Evolutionary conservation across 768 basidiomycete genomes (phyloP), one percentile per base, ranked within the genome.

Genomic region (Mycena venus): DNA sequence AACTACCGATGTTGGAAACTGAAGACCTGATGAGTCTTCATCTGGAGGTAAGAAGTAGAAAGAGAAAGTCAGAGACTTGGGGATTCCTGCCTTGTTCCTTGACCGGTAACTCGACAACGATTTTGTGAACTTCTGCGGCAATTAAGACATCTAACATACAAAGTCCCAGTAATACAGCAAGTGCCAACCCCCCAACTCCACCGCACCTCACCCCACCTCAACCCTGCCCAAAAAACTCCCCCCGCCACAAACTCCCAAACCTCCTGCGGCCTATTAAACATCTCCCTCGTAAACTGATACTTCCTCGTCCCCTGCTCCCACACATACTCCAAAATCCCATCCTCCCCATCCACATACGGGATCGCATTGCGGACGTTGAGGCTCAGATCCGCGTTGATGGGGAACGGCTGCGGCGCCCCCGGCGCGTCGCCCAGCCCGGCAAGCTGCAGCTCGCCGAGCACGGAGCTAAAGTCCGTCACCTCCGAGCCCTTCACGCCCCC

Each of bases 401-500:
- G 76, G 64, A 77, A 68, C 53, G 76, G 73, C 61, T 74, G 68
- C 44, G 76, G 76, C 42, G 73, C 69, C 4, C 31, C 44, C 4
- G 68, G 64, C 29, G 71, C 73, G 25, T 66, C 56, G 19, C 51
- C 19, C 64, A 77, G 36, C n/a, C 73, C 73, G 27, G 73, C 65
- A 12, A 65, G 38, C 42, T 64, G 8, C 15, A 77, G 76, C 65
- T 77, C 73, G 12, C 14, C 51, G 8, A 74, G 29, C 0, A 77
- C 63, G 9, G 23, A 23, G 12, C 5, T 14, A 23, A 71, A 72
- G n/a, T 77, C 69, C 1, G 73, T 72, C 29, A 77, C 70, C 55
- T 71, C 76, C 31, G 42, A 59, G n/a, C 70, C 76, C 73, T 77
- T 76, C 14, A 76, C 71, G n/a, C 17, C 75, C 76, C 25, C 76